Evolutionary conservation across 352 stramenopile genomes (phyloP), one percentile per base, ranked within the genome.

Genomic region (Globisporangium cederbergense): DNA sequence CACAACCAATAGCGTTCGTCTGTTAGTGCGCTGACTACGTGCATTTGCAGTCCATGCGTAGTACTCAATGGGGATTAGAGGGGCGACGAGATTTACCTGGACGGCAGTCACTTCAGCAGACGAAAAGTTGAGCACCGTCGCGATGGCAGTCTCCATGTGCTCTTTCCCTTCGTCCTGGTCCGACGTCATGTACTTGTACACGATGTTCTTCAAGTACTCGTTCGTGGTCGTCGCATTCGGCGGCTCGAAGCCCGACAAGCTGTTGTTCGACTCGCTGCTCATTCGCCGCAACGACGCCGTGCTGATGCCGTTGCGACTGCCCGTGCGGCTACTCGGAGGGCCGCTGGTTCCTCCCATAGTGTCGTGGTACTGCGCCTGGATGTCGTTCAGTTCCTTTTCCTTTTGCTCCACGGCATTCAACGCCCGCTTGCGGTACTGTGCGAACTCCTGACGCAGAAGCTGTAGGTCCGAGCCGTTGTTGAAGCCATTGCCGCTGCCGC

Each of bases 181-280:
- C n/a, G 83, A 89, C 50, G 76, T 88, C 87, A 96, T 94, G 80
- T 96, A 96, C 75, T 94, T 93, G 77, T 90, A 91, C 71, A 96
- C 83, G 63, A 96, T 96, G 68, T 96, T 96, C 73, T 94, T 94
- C 66, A 96, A 66, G 72, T 96, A 96, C 73, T 96, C 87, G 72
- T 93, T 94, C 55, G 81, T 94, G 32, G 85, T 91, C 61, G 77
- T 91, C 34, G 85, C 74, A 42, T 90, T 80, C 9, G 85, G 86
- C n/a, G 83, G 83, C 45, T 95, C 86, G 57, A 95, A 89, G 8
- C 84, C 86, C 13, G 79, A 88, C 25, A 95, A 60, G 42, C 82
- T 93, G 72, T 77, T 91, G 68, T 80, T 89, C n/a, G 81, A 91
- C 60, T 84, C 79, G 50, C 76, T 88, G 65, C 86, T 95, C 82